Evolutionary conservation across 2,329 filamentous ascomycete species (phyloP).

Genomic region (Penicillium verrucosum): DNA sequence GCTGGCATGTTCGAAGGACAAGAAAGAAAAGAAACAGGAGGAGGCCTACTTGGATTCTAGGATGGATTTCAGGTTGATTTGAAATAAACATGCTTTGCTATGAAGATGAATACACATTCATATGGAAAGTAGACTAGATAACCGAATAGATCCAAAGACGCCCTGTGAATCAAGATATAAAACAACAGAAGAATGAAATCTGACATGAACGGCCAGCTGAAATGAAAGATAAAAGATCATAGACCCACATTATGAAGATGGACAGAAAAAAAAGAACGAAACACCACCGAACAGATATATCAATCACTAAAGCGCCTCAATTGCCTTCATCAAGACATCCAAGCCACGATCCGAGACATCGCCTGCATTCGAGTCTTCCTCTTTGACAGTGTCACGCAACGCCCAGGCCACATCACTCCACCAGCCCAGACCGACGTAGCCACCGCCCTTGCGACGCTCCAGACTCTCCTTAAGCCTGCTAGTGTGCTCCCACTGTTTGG

Average conservation of each 20-base stretch:
- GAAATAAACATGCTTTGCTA: neutral
- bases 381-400: conserved; percentile 53
- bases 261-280: neutral
- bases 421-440: conserved; percentile 78
- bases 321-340: conserved; percentile 56
- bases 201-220: neutral
- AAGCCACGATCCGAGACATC: conserved; percentile 50
- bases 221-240: conserved; percentile 7
- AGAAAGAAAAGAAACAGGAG: neutral
- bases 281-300: neutral
- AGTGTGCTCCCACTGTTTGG: conserved; percentile 92
- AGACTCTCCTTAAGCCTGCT: conserved; percentile 83
- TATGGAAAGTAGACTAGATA: neutral
- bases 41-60: neutral
- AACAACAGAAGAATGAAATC: neutral
- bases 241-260: neutral
- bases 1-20: neutral
- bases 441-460: conserved; percentile 73
- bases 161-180: neutral
- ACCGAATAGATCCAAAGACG: neutral
- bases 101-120: neutral
- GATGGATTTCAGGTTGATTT: neutral
- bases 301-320: conserved; percentile 49
- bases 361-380: conserved; percentile 31
- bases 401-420: conserved; percentile 83